phyloP scores from a whole-genome alignment of 2,329 filamentous ascomycete genomes.

The Fusarium sublunatum region DNA sequence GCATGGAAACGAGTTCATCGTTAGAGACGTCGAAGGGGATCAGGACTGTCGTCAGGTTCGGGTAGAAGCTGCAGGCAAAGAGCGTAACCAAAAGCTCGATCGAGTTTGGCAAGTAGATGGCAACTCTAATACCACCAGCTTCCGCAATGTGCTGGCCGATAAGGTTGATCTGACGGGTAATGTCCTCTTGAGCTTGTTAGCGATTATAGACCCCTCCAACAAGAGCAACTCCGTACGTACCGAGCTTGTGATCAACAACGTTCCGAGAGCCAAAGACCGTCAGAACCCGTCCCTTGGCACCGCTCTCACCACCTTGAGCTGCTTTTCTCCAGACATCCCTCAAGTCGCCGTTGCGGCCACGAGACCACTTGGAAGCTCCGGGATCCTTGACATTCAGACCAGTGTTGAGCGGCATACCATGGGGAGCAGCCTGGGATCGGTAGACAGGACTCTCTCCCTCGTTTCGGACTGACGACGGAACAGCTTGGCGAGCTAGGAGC shows the following conservation, averaged over 20 bases:
- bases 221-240: slow-evolving; percentile 58
- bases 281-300: slow-evolving; percentile 76
- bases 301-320: slow-evolving; percentile 71
- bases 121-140: slow-evolving; percentile 79
- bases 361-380: slow-evolving; percentile 82
- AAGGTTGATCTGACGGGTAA: slow-evolving; percentile 88
- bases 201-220: not conserved
- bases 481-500: slow-evolving; percentile 85
- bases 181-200: slow-evolving; percentile 62
- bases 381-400: slow-evolving; percentile 86
- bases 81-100: slow-evolving; percentile 84
- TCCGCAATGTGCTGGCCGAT: slow-evolving; percentile 82
- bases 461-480: slow-evolving; percentile 81
- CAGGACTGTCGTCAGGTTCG: slow-evolving; percentile 81
- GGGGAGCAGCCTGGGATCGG: slow-evolving; percentile 83
- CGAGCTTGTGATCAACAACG: slow-evolving; percentile 76
- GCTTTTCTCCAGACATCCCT: slow-evolving; percentile 89
- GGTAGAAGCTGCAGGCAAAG: slow-evolving; percentile 90
- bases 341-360: slow-evolving; percentile 87
- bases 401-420: slow-evolving; percentile 81
- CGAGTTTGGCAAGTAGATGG: slow-evolving; percentile 92
- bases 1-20: slow-evolving; percentile 75
- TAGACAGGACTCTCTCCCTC: slow-evolving; percentile 88
- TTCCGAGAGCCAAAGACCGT: slow-evolving; percentile 83
- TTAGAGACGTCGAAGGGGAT: slow-evolving; percentile 84